Evolutionary conservation across 192 early-diverging fungal genomes (phyloP), one percentile per base, ranked within the genome.

Genomic region (Mortierella antarctica): DNA sequence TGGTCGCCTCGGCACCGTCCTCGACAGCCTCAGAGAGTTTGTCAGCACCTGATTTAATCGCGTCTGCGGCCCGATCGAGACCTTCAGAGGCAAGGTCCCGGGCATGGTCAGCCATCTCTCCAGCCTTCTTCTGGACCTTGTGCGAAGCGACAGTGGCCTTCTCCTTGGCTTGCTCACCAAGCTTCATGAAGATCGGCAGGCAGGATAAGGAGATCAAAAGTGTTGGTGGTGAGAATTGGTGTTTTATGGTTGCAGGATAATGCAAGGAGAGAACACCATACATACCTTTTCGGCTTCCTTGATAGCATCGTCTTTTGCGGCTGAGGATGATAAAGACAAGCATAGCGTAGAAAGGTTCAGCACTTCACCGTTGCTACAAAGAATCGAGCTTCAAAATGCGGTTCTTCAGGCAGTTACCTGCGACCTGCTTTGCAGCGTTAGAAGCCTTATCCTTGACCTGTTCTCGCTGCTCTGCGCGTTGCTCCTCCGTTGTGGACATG

Each of bases 401-500:
- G 23, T 5, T 2, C 6, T 23, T 17, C 39, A 20, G 47, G 10
- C 2, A 39, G 41, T 61, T 53, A 78, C 74, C 74, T 6, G 74
- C 40, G 7, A 61, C 54, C 58, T 80, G 69, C 48, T 67, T 54
- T 14, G 53, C 63, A 42, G 70, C 58, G 4, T 64, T 41, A 17
- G 15, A 13, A 17, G 60, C 58, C 70, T 71, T 80, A 0, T 80
- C 70, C 45, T 63, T 71, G 39, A 67, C 7, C 31, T 80, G 55
- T 0, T 55, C 64, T 5, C 64, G 64, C 47, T 80, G 77, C 17
- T 21, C 48, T 5, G 64, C 70, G 18, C 77, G 77, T 49, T 80
- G 50, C 23, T 80, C 77, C 40, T 80, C 77, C 5, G 70, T 80
- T n/a, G 77, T 80, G 41, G 77, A 7, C 77, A 80, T 80, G 50